A percentile compares a stretch with the other conserved stretches of the same genome.
phyloP scores from a whole-genome alignment of 768 basidiomycete genomes.

The Mycena venus region DNA sequence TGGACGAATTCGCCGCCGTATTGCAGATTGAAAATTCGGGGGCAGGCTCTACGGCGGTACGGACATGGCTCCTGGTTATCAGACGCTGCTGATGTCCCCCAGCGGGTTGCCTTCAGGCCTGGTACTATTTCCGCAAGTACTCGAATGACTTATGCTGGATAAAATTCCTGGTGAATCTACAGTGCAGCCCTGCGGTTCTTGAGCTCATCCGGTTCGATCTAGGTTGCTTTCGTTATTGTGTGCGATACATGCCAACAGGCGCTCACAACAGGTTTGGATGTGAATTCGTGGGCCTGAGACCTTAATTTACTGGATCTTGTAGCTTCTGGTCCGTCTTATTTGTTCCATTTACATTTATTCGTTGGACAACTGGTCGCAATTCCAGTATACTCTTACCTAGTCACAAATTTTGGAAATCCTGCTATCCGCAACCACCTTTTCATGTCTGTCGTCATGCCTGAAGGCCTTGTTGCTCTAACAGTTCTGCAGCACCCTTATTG shows the following conservation, averaged over 20 bases:
- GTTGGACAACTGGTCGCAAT: neutral
- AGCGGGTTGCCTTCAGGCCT: neutral
- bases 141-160: neutral
- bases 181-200: neutral
- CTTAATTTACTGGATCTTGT: neutral
- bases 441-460: neutral
- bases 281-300: neutral
- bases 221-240: conserved; percentile 28
- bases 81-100: neutral
- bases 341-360: neutral
- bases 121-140: neutral
- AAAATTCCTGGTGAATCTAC: neutral
- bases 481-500: conserved; percentile 24
- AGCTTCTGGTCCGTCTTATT: neutral
- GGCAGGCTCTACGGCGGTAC: neutral
- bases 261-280: conserved; percentile 2
- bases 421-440: conserved; percentile 8
- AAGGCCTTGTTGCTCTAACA: neutral
- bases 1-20: neutral
- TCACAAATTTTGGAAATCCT: conserved; percentile 22
- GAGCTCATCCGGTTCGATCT: too few species aligned
- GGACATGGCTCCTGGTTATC: neutral
- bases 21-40: neutral
- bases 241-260: conserved; percentile 23
- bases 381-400: neutral